Evolutionary conservation across 2,329 filamentous ascomycete species (phyloP), one percentile per base, ranked within the genome.

Genomic region (Fusarium equiseti): DNA sequence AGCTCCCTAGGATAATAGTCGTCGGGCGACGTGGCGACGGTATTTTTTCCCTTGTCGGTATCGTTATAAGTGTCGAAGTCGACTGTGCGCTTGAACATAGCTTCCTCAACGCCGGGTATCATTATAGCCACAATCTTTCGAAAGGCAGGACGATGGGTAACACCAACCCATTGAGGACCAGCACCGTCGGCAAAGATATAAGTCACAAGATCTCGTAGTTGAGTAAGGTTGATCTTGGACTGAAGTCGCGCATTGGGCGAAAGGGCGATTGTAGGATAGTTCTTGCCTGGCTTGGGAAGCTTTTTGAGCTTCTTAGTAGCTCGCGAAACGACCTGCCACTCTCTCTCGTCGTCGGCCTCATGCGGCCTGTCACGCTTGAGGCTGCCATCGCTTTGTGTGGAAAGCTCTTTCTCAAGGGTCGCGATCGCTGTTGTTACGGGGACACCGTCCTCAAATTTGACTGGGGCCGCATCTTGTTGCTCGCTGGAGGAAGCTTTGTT

Each of bases 101-200:
- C 92, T 75, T 93, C 88, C 77, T 98, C 95, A 26, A 99, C 82
- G 0, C 96, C 96, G 13, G 96, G 96, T 13, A 98, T 90, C 92
- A 98, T 95, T 71, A 99, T 83, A 43, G 93, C 88, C 31, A 98
- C 95, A 31, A 97, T 91, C 81, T 96, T 97, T 69, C 89, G 84
- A 73, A 92, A 89, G 63, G 89, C 84, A 8, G 88, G 86, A 48
- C 90, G 85, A 74, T 92, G 86, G 63, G 83, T 83, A 51, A 92
- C 85, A 46, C 86, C 85, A 46, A 92, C 84, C 88, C 90, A 92
- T 73, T 90, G 87, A 16, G 90, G 90, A 4, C 87, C 85, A 3
- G 85, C 76, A 15, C 89, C 90, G 76, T 92, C 89, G 66, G 90
- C 88, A 62, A 91, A 88, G 62, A 92, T 85, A 78, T 92, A 92